phyloP scores from a whole-genome alignment of 306 rosid species.

The Benincasa hispida region DNA sequence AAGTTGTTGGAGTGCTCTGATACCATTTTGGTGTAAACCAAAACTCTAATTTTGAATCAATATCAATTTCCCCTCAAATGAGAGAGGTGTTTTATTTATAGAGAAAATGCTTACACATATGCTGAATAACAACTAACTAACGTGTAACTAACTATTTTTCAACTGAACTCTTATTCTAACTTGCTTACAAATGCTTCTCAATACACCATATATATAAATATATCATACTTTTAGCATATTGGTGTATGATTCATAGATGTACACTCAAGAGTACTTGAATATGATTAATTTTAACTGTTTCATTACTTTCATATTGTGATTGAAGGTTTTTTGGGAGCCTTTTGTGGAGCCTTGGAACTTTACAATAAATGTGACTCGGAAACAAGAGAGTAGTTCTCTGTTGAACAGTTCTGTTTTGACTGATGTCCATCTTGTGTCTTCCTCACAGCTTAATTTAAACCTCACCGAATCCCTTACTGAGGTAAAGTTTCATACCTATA shows the following conservation, averaged over 20 bases:
- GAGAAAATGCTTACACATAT: too few relatives aligned
- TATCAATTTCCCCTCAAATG: too few relatives aligned
- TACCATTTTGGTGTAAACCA: too few relatives aligned
- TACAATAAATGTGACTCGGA: constrained; percentile 37
- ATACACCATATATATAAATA: too few relatives aligned
- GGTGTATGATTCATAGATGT: not conserved
- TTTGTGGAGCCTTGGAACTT: constrained; percentile 91
- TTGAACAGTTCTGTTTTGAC: constrained; percentile 50
- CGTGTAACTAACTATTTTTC: too few relatives aligned
- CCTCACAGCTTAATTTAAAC: constrained; percentile 58
- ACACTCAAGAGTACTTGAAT: not conserved
- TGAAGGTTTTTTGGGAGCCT: constrained; percentile 91
- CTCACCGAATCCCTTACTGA: constrained; percentile 74
- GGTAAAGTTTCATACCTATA: constrained; percentile 24
- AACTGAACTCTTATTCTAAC: too few relatives aligned
- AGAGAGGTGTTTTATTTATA: too few relatives aligned
- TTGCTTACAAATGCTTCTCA: too few relatives aligned
- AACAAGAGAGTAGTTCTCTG: constrained; percentile 46
- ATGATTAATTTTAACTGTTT: constrained; percentile 14
- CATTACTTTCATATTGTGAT: constrained; percentile 13
- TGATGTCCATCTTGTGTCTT: constrained; percentile 50
- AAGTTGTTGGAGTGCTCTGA: too few relatives aligned
- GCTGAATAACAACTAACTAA: too few relatives aligned
- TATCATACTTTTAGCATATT: not conserved
- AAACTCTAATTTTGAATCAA: too few relatives aligned